A percentile compares a stretch with the other conserved stretches of the same genome.
Conservation (phyloP, 116 monocot genomes). For the Phalaenopsis hybrid region DNA sequence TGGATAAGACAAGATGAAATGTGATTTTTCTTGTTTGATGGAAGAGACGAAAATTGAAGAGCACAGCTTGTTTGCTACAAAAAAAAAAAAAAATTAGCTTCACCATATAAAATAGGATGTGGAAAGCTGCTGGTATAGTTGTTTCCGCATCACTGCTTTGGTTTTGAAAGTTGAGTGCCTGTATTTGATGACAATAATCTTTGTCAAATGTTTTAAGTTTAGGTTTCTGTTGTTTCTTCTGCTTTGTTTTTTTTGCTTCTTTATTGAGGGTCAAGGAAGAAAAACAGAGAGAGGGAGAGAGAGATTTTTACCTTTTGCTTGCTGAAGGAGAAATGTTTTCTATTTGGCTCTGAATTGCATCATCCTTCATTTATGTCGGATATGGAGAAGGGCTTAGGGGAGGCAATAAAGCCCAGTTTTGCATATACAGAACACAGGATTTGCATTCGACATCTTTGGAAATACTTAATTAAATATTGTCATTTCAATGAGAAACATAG, state of each 20-base stretch:
- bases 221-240: not conserved
- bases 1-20: too few relatives aligned
- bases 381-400: too few relatives aligned
- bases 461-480: too few relatives aligned
- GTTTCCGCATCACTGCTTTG: not conserved
- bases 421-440: too few relatives aligned
- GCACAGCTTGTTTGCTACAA: constrained; percentile 63
- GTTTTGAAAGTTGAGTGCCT: constrained; percentile 16
- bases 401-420: too few relatives aligned
- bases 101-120: not conserved
- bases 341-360: too few relatives aligned
- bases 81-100: constrained; percentile 30
- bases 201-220: constrained; percentile 5
- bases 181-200: constrained; percentile 6
- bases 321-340: not conserved
- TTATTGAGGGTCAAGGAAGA: not conserved
- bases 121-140: constrained; percentile 1
- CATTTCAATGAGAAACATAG: too few relatives aligned
- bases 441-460: too few relatives aligned
- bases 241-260: not conserved
- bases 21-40: constrained; percentile 22
- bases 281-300: not conserved
- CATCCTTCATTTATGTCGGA: too few relatives aligned
- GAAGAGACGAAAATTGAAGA: constrained; percentile 46
- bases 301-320: not conserved